Evolutionary conservation across 1,139 yeast genomes (phyloP).

Genomic region (Saccharomycopsis hybrid): DNA sequence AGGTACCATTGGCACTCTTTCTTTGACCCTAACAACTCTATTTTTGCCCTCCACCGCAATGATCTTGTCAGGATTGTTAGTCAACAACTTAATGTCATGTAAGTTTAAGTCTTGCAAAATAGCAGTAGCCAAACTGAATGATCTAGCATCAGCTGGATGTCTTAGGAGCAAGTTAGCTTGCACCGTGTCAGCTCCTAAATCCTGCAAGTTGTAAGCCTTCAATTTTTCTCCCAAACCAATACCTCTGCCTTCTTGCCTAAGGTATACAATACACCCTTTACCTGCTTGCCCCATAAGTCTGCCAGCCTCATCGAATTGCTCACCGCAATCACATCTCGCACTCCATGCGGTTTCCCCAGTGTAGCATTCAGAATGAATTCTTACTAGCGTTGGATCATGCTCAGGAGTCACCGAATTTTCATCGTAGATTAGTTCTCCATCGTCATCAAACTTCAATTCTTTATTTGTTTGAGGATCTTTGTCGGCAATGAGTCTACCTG

Average conservation of each 20-base stretch:
- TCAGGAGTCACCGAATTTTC: constrained; percentile 30
- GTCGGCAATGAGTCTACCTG: constrained; percentile 74
- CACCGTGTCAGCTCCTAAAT: constrained; percentile 96
- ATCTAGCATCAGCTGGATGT: constrained; percentile 96
- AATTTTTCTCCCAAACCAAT: constrained; percentile 95
- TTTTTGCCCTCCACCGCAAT: constrained; percentile 87
- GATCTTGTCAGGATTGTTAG: constrained; percentile 95
- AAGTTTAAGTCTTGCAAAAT: constrained; percentile 80
- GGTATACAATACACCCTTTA: constrained; percentile 88
- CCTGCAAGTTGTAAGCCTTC: constrained; percentile 95
- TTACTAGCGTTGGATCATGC: constrained; percentile 43
- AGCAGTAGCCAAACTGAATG: constrained; percentile 90
- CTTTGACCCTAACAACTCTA: constrained; percentile 61
- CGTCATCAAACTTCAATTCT: constrained; percentile 40
- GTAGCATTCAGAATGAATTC: constrained; percentile 96
- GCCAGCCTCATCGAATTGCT: constrained; percentile 97
- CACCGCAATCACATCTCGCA: constrained; percentile 98
- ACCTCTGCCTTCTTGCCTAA: constrained; percentile 98
- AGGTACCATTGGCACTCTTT: constrained; percentile 95
- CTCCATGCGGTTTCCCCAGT: constrained; percentile 99
- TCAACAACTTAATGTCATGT: constrained; percentile 64
- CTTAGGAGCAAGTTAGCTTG: constrained; percentile 88
- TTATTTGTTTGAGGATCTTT: constrained; percentile 40
- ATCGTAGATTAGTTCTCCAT: constrained; percentile 46
- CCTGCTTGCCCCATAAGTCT: constrained; percentile 81